These are phyloP conservation scores for Eleusine coracana DNA, from an alignment of 176 grass and related monocot species.

Conservation along the genomic window DNA sequence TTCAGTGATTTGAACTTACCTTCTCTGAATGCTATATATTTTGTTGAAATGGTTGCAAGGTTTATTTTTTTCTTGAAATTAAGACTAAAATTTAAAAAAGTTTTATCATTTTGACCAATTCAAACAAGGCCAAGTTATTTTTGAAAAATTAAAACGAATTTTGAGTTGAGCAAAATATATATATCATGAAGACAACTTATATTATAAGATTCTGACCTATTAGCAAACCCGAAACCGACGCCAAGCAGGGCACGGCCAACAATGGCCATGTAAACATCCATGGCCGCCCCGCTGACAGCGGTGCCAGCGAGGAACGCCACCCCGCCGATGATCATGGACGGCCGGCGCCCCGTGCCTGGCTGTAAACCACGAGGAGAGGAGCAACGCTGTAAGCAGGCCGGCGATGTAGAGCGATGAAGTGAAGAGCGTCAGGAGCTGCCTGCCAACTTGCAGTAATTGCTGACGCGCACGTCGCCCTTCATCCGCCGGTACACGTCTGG, in stretches of 20 bases:
- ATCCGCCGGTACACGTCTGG: slow-evolving; percentile 58
- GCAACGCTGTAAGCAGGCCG: slow-evolving; percentile 45
- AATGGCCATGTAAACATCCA: slow-evolving; percentile 66
- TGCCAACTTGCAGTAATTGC: slow-evolving; percentile 92
- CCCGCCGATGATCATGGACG: slow-evolving; percentile 66
- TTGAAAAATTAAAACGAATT: too few relatives aligned
- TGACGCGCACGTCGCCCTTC: slow-evolving; percentile 44
- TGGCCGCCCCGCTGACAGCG: slow-evolving; percentile 39
- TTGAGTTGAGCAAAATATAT: too few relatives aligned
- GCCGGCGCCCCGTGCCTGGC: slow-evolving; percentile 36
- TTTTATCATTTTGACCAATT: too few relatives aligned
- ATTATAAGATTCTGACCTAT: slow-evolving; percentile 13
- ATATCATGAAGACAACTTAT: too few relatives aligned
- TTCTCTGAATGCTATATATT: too few relatives aligned
- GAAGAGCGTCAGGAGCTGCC: slow-evolving; percentile 25
- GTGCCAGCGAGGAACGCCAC: slow-evolving; percentile 51
- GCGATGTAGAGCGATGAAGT: slow-evolving; percentile 76
- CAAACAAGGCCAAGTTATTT: too few relatives aligned
- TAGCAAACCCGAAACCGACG: slow-evolving; percentile 60
- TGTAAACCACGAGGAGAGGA: slow-evolving; percentile 56
- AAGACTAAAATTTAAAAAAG: too few relatives aligned
- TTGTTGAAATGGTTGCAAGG: too few relatives aligned
- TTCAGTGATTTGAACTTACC: too few relatives aligned
- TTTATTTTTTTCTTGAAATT: too few relatives aligned
- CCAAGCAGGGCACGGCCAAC: slow-evolving; percentile 60